Evolutionary conservation across 306 rosid species (phyloP).

Genomic region (Urtica urens): DNA sequence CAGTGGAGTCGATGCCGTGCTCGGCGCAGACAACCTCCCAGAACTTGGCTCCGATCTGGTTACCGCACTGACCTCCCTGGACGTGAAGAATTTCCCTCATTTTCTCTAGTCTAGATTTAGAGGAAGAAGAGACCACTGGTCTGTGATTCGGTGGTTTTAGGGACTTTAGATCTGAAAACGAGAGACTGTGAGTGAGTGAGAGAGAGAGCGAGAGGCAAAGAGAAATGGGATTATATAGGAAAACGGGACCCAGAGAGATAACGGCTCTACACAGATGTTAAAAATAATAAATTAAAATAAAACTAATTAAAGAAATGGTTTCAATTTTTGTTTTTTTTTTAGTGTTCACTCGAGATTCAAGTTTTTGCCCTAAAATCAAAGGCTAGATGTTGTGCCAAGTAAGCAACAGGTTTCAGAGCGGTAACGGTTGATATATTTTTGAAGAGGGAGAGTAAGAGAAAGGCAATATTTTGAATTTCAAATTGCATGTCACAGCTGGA

Average conservation of each 20-base stretch:
- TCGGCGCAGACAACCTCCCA: conserved; percentile 43
- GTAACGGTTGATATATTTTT: neutral
- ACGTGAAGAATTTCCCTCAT: conserved; percentile 39
- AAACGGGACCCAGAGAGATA: neutral
- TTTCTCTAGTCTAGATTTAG: neutral
- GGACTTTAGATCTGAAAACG: neutral
- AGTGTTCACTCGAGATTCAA: neutral
- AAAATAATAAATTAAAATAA: neutral
- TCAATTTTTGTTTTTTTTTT: too few relatives aligned
- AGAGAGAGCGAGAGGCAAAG: neutral
- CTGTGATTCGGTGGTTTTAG: too few relatives aligned
- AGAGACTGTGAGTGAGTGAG: conserved; percentile 1
- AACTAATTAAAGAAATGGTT: neutral
- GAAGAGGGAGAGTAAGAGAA: too few relatives aligned
- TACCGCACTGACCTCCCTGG: conserved; percentile 39
- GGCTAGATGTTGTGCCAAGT: neutral
- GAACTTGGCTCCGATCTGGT: conserved; percentile 42
- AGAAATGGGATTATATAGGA: neutral
- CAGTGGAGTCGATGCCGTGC: conserved; percentile 38
- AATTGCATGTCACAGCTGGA: neutral
- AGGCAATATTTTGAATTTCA: neutral
- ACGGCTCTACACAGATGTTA: conserved; percentile 2
- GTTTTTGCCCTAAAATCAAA: neutral
- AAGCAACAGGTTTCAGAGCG: neutral
- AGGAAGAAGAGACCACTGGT: neutral